These are phyloP conservation scores for Termitomyces bulborhizus DNA, from an alignment of 768 basidiomycete genomes.

Conservation along the genomic window DNA sequence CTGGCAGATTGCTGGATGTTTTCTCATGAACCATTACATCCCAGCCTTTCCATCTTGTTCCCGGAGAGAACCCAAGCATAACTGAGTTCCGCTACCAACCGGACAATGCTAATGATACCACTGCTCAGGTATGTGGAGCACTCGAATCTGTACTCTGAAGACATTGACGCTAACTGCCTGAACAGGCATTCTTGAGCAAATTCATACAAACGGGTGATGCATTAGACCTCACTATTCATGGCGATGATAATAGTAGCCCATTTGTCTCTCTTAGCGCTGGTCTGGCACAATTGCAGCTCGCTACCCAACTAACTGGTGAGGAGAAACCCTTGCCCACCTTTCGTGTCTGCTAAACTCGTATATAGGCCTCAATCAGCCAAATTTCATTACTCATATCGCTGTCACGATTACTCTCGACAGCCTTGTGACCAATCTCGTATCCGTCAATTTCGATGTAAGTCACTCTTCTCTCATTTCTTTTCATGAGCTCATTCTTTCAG, in stretches of 20 bases:
- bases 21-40: neutral
- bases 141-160: too few species aligned
- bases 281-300: conserved; percentile 45
- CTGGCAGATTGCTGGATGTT: neutral
- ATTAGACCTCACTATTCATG: conserved; percentile 50
- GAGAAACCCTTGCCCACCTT: too few species aligned
- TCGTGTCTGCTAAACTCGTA: neutral
- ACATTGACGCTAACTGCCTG: neutral
- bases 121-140: conserved; percentile 37
- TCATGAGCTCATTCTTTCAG: conserved; percentile 16
- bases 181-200: conserved; percentile 46
- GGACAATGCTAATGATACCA: conserved; percentile 57
- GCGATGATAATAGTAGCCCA: conserved; percentile 54
- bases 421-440: conserved; percentile 42
- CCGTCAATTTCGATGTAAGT: conserved; percentile 53
- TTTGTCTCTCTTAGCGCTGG: conserved; percentile 54
- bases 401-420: conserved; percentile 47
- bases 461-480: neutral
- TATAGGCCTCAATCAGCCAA: conserved; percentile 44
- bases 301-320: conserved; percentile 43
- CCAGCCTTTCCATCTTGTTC: conserved; percentile 50
- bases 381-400: conserved; percentile 50
- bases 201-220: conserved; percentile 49
- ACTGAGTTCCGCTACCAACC: conserved; percentile 69
- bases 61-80: conserved; percentile 45